Conservation (phyloP, 371 early-diverging fungal genomes). For the Haplosporangium sp. region DNA sequence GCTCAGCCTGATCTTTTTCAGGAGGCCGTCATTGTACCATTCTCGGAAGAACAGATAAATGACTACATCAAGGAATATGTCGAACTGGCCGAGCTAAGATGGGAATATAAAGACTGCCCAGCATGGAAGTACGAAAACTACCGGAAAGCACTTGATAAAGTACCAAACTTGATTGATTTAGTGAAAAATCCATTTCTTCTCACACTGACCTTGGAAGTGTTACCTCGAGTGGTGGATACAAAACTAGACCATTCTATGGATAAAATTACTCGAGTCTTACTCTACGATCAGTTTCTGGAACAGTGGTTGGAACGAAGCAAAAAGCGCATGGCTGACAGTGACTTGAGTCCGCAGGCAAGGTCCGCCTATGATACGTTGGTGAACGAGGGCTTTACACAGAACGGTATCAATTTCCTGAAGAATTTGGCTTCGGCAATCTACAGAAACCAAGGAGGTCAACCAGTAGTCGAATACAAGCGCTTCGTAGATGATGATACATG, state of each 20-base stretch:
- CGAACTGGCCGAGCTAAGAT: background rate
- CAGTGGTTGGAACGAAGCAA: slow-evolving; percentile 4
- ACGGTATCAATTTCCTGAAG: background rate
- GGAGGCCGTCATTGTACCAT: slow-evolving; percentile 9
- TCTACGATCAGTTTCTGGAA: slow-evolving; percentile 7
- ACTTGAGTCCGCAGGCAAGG: background rate
- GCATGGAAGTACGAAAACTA: background rate
- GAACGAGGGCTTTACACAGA: background rate
- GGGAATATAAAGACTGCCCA: background rate
- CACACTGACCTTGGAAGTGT: background rate
- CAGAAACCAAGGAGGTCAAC: background rate
- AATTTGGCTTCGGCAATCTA: background rate
- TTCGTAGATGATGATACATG: background rate
- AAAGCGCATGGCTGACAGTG: background rate
- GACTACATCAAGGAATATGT: background rate
- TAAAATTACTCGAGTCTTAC: background rate
- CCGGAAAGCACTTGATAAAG: background rate
- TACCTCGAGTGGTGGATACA: background rate
- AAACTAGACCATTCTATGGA: background rate
- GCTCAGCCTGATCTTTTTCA: background rate
- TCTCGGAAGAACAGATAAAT: slow-evolving; percentile 3
- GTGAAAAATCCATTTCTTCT: too few species aligned
- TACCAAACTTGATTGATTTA: background rate
- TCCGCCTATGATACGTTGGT: background rate
- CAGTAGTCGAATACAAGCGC: slow-evolving; percentile 5